Base-by-base conservation (phyloP, 2,329 filamentous ascomycete genomes). In the Neoarthrinium moseri region DNA sequence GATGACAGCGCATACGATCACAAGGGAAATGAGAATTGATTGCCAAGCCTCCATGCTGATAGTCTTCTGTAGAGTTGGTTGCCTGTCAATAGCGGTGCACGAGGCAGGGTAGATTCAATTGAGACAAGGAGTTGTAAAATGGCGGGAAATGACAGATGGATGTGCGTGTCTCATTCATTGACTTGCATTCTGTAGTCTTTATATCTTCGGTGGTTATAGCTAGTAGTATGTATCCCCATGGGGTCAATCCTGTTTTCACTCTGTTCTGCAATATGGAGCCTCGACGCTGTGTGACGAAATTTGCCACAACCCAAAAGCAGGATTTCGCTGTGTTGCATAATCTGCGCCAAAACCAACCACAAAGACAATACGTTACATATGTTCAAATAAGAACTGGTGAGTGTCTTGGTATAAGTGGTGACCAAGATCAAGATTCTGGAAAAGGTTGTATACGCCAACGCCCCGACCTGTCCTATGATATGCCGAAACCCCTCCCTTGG, bases 1-100 rank as follows among this genome's bases (percentile, higher is more conserved):
- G 29, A 67, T 45, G 33, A 67, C 32, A 22, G 60, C 56, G 41
- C 41, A 36, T 13, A 44, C 33, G 21, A 44, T 20, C 12, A 29
- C 21, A 6, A 44, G 32, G 8, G 41, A 44, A 17, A 44, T 24
- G 32, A 44, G 41, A 22, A 44, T 17, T 10, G 41, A 35, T 37
- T 36, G 32, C 41, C 41, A 44, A 35, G 41, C 41, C 27, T 44
- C 41, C 30, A 44, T 37, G n/a, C n/a, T n/a, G n/a, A n/a, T n/a
- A n/a, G n/a, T n/a, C n/a, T 44, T 40, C 29, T 27, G 37, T 8
- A 23, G 21, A 26, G 22, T 1, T 13, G 4, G 23, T 40, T 15
- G 17, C 3, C 11, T 10, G 35, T 15, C 24, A n/a, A n/a, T 38
- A 15, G 32, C 18, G 8, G 32, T 8, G n/a, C 26, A 29, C 8